phyloP scores from a whole-genome alignment of 306 rosid genomes.

The Prunus davidiana region DNA sequence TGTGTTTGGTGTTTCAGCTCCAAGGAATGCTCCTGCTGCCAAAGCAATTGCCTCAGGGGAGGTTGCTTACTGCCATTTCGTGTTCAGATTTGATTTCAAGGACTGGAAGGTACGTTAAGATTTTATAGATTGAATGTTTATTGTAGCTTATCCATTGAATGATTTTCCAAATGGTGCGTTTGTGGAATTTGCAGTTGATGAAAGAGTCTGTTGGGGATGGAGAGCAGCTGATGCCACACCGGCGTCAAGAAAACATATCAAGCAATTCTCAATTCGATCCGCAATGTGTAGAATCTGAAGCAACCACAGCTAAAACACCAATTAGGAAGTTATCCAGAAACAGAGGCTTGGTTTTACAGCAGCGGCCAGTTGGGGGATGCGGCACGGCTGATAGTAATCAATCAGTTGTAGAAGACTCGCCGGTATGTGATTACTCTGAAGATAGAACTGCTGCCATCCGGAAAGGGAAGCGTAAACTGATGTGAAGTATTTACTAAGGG shows the following conservation, averaged over 20 bases:
- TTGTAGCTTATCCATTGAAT: conserved; percentile 1
- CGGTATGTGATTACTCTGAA: neutral
- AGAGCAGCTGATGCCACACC: conserved; percentile 65
- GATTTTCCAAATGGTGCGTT: conserved; percentile 21
- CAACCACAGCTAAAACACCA: conserved; percentile 48
- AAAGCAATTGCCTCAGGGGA: conserved; percentile 40
- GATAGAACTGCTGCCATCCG: conserved; percentile 15
- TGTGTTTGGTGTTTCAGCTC: conserved; percentile 47
- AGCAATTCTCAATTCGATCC: conserved; percentile 15
- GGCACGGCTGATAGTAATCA: conserved; percentile 46
- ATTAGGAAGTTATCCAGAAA: conserved; percentile 68
- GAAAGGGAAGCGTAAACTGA: conserved; percentile 11
- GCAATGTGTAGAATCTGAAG: conserved; percentile 17
- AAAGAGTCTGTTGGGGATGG: conserved; percentile 46
- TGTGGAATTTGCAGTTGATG: conserved; percentile 55
- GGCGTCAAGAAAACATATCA: conserved; percentile 24
- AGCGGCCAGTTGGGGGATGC: conserved; percentile 38
- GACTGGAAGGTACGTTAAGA: conserved; percentile 79
- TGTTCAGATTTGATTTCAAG: conserved; percentile 79
- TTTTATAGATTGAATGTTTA: neutral
- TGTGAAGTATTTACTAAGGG: neutral
- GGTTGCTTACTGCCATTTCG: conserved; percentile 62
- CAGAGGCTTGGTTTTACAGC: conserved; percentile 60
- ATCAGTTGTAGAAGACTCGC: conserved; percentile 25
- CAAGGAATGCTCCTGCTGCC: conserved; percentile 80